Percentiles rank a stretch among this genome's conserved stretches.
Evolutionary conservation across 768 basidiomycete species (phyloP).

Genomic region (Tricholoma sp.): DNA sequence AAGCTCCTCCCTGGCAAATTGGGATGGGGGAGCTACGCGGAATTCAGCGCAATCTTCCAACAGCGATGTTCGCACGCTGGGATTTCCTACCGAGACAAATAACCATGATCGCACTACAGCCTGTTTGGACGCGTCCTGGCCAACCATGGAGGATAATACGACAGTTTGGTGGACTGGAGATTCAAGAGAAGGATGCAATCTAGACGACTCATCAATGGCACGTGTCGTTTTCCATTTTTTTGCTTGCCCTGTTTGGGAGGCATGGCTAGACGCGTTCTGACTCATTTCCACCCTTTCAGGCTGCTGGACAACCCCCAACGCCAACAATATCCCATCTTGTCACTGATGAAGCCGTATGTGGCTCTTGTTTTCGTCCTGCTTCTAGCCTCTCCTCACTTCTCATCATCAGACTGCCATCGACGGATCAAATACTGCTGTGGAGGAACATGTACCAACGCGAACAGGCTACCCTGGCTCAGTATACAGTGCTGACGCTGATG

Average conservation of each 20-base stretch:
- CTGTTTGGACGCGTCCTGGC: conserved; percentile 5
- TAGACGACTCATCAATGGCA: not conserved
- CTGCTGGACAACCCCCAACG: not conserved
- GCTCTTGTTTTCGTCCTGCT: not conserved
- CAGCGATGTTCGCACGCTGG: not conserved
- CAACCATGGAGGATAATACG: not conserved
- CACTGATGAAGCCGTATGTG: not conserved
- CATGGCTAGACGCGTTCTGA: not conserved
- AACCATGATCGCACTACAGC: not conserved
- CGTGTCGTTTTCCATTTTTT: not conserved
- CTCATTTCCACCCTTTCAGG: not conserved
- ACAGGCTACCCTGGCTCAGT: not conserved
- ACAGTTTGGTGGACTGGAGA: not conserved
- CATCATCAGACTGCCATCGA: not conserved
- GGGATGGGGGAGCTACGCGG: conserved; percentile 11
- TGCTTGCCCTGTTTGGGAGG: not conserved
- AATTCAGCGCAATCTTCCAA: not conserved
- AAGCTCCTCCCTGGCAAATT: conserved; percentile 14
- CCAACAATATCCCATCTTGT: not conserved
- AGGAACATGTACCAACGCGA: not conserved
- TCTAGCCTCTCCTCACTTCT: not conserved
- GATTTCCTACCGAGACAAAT: not conserved
- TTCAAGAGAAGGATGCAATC: not conserved
- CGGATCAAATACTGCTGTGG: conserved; percentile 4
- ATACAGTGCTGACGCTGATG: conserved; percentile 14